Conservation (phyloP, 2,329 filamentous ascomycete genomes). For the Nemania sp. region DNA sequence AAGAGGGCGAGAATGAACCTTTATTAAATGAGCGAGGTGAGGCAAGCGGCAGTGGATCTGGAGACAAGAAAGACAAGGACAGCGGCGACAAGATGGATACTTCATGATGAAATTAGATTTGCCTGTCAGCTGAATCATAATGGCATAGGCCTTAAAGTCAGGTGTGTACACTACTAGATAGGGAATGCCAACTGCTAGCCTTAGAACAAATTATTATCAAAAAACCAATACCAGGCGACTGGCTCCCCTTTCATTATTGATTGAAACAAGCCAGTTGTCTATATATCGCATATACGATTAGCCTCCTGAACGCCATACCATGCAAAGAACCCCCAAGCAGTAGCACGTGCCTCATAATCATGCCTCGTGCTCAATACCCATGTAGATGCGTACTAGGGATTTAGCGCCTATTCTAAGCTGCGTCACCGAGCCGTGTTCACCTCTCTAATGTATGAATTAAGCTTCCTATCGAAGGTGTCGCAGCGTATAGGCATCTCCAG, state of each 20-base stretch:
- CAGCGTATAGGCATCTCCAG: conserved; percentile 97
- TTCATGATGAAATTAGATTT: conserved; percentile 64
- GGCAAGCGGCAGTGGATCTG: conserved; percentile 68
- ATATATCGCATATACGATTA: conserved; percentile 19
- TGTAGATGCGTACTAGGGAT: not conserved
- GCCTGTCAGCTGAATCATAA: conserved; percentile 23
- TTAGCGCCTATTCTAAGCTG: conserved; percentile 16
- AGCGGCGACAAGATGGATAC: conserved; percentile 90
- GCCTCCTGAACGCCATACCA: conserved; percentile 45
- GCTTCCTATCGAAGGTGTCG: conserved; percentile 91
- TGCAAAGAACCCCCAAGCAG: conserved; percentile 29
- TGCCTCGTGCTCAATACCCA: not conserved
- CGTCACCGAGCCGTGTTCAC: conserved; percentile 70
- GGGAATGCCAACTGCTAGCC: conserved; percentile 36
- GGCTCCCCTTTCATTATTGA: conserved; percentile 32
- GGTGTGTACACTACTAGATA: conserved; percentile 49
- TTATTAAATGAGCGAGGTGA: conserved; percentile 73
- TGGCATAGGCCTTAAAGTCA: conserved; percentile 41
- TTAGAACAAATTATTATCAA: conserved; percentile 31
- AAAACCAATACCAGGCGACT: conserved; percentile 3
- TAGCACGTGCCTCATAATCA: conserved; percentile 15
- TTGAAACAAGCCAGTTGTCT: conserved; percentile 9
- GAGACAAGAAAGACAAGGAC: conserved; percentile 63
- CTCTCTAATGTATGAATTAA: conserved; percentile 83
- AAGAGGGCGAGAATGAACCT: conserved; percentile 78